Evolutionary conservation across 2,329 filamentous ascomycete genomes (phyloP).

Genomic region (Eutypella sp.): DNA sequence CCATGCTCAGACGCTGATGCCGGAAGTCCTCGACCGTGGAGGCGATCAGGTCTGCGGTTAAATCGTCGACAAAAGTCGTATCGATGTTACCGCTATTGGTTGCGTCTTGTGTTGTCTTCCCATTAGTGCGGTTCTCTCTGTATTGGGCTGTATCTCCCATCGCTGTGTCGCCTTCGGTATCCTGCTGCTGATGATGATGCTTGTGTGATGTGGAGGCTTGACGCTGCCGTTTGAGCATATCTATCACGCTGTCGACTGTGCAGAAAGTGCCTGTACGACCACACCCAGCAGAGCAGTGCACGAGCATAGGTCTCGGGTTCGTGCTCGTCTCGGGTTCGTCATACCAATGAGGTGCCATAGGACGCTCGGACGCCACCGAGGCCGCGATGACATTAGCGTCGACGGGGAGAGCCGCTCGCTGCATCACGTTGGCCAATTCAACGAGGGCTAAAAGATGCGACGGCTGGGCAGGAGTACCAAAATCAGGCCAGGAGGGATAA

Average conservation of each 20-base stretch:
- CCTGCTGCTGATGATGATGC: conserved; percentile 17
- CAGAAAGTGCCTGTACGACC: conserved; percentile 95
- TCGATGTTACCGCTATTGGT: conserved; percentile 28
- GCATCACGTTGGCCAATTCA: conserved; percentile 79
- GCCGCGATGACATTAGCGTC: conserved; percentile 36
- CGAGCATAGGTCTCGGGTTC: conserved; percentile 66
- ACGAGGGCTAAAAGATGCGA: conserved; percentile 81
- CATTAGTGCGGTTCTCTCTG: conserved; percentile 11
- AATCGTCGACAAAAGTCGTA: conserved; percentile 62
- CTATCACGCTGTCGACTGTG: conserved; percentile 90
- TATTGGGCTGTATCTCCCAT: conserved; percentile 33
- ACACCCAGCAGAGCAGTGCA: conserved; percentile 95
- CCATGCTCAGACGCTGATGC: conserved; percentile 87
- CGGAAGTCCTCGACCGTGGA: conserved; percentile 89
- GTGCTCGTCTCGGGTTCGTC: conserved; percentile 55
- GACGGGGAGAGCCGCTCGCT: conserved; percentile 48
- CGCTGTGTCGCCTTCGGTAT: conserved; percentile 40
- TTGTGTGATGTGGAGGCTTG: conserved; percentile 26
- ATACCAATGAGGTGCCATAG: conserved; percentile 40
- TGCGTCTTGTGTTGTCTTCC: conserved; percentile 1
- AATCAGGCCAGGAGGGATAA: conserved; percentile 96
- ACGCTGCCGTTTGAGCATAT: conserved; percentile 89
- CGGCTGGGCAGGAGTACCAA: conserved; percentile 86
- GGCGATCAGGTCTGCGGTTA: conserved; percentile 73
- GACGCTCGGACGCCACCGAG: conserved; percentile 21